Base-by-base conservation (phyloP, 345 rosid genomes). In the Citrus australasica region DNA sequence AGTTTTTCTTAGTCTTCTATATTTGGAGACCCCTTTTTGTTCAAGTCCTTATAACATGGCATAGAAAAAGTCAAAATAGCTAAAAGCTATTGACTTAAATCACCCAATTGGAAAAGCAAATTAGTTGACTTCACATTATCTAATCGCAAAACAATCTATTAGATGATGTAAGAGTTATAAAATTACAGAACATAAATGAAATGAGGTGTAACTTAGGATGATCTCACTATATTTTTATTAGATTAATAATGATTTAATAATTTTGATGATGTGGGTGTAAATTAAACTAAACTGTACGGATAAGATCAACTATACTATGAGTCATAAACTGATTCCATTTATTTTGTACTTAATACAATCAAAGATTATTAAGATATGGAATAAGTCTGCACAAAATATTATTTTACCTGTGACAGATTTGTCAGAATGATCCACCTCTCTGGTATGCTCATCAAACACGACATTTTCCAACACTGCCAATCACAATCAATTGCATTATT, bases 381-480 rank as follows among this genome's bases (percentile, higher is more conserved):
- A 46, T 40, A 16, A 75, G 25, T 27, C n/a, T 0, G 13, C 64
- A 67, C 3, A 37, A 5, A 6, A n/a, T 4, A 62, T 22, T 28
- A 56, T 16, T 72, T 65, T 77, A 95, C 98, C 99, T 80, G 98
- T 95, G 42, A 93, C 97, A 10, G 95, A 92, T 82, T 90, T 92
- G 80, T 95, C 99, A 13, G 83, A n/a, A 76, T 90, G 93, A 73
- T 95, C 99, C 80, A 93, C 99, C 63, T 92, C 94, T 74, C 98
- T 80, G 2, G 92, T 84, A 81, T 93, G 99, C 83, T 93, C 99
- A 76, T 95, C 99, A 71, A 95, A 95, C 82, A 93, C 99, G 33
- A 95, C 91, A 70, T 95, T 95, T 87, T 95, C 99, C 89, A 95
- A 61, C 73, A 95, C 98, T 95, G 91, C 76, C 82, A 83, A 76